These are phyloP conservation scores for Saccharum spontaneum DNA, from an alignment of 176 grass and related monocot species.

Conservation along the genomic window DNA sequence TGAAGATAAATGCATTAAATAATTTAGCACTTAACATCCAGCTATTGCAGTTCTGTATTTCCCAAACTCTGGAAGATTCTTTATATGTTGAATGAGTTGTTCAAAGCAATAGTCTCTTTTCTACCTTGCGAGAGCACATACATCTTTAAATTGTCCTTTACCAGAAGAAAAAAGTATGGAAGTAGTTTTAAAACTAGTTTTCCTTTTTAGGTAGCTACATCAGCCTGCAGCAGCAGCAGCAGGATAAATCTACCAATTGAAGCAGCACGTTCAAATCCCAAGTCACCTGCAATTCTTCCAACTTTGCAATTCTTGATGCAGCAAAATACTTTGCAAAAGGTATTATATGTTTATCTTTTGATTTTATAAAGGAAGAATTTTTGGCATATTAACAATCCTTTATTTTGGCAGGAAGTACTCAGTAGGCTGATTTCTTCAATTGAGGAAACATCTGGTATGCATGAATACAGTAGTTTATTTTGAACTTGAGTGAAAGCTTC, in stretches of 20 bases:
- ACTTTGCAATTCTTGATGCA: conserved; percentile 84
- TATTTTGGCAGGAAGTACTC: conserved; percentile 75
- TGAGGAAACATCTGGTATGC: conserved; percentile 75
- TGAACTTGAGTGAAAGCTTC: conserved; percentile 13
- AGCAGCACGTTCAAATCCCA: conserved; percentile 30
- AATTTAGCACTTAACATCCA: neutral
- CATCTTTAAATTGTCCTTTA: neutral
- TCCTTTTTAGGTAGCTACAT: conserved; percentile 52
- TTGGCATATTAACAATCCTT: conserved; percentile 18
- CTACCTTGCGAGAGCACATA: neutral
- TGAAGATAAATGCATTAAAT: neutral
- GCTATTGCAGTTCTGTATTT: neutral
- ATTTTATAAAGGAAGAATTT: neutral
- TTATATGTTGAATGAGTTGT: neutral
- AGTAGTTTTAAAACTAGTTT: conserved; percentile 34
- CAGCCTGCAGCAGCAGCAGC: conserved; percentile 32
- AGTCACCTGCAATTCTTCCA: conserved; percentile 52
- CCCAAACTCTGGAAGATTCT: neutral
- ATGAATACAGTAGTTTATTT: conserved; percentile 25
- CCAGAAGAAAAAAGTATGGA: neutral
- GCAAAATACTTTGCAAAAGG: conserved; percentile 94
- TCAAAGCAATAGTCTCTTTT: neutral
- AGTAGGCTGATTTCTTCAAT: conserved; percentile 79
- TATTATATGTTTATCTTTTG: conserved; percentile 31
- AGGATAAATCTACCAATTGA: conserved; percentile 44